These are phyloP conservation scores for Echites panduratus DNA, from an alignment of 257 asterid species.

Conservation along the genomic window DNA sequence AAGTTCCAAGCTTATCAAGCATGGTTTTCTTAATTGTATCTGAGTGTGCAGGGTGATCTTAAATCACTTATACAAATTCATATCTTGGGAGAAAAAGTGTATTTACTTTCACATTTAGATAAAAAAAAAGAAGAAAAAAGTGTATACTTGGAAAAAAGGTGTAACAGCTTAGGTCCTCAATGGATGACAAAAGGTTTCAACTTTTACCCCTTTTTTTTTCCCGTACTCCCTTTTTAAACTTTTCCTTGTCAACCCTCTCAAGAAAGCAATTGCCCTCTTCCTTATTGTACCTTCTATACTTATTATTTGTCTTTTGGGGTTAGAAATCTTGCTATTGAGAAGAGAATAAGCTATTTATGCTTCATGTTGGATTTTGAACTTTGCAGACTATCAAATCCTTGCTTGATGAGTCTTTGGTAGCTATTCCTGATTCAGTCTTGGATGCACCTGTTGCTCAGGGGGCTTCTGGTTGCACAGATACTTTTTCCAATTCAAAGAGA, in stretches of 20 bases:
- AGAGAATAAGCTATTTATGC: neutral
- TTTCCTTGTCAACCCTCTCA: neutral
- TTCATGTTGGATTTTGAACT: slow-evolving; percentile 9
- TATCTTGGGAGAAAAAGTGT: neutral
- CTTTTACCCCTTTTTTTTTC: neutral
- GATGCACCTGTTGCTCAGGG: slow-evolving; percentile 54
- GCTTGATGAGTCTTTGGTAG: slow-evolving; percentile 63
- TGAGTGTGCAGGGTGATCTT: neutral
- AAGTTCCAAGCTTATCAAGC: neutral
- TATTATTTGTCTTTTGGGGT: neutral
- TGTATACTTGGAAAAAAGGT: neutral
- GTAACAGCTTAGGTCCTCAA: neutral
- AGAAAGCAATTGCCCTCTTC: too few relatives aligned
- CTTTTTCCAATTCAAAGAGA: slow-evolving; percentile 51
- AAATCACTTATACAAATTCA: neutral
- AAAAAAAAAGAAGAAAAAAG: too few relatives aligned
- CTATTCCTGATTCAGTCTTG: slow-evolving; percentile 67
- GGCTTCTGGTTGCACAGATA: slow-evolving; percentile 31
- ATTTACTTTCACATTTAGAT: too few relatives aligned
- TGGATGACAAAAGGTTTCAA: neutral
- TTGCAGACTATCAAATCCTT: slow-evolving; percentile 63
- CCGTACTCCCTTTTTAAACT: neutral
- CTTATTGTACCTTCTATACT: too few relatives aligned
- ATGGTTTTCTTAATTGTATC: neutral
- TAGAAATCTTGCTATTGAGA: neutral